These are phyloP conservation scores for Trypanosoma boissoni DNA, from an alignment of 208 protist species.

Conservation along the genomic window DNA sequence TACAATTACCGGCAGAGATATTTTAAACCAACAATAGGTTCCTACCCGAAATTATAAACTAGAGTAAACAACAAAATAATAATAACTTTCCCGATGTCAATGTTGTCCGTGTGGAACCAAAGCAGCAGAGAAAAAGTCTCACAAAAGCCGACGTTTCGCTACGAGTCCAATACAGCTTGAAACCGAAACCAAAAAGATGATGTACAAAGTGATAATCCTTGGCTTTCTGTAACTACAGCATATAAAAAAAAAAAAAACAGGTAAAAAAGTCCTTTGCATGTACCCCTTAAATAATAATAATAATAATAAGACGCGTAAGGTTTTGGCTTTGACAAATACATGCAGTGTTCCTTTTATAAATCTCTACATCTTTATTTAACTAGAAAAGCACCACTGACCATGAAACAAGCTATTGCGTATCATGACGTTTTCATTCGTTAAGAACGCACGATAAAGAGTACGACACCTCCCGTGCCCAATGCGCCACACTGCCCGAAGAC, in stretches of 20 bases:
- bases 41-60: conserved; percentile 2
- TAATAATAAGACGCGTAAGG: not conserved
- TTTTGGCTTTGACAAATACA: not conserved
- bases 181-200: too few species aligned
- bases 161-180: too few species aligned
- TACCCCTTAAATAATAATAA: not conserved
- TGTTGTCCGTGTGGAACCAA: not conserved
- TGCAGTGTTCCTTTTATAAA: not conserved
- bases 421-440: not conserved
- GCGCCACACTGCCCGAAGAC: not conserved
- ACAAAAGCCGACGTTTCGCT: too few species aligned
- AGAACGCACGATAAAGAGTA: not conserved
- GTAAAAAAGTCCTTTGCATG: too few species aligned
- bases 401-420: not conserved
- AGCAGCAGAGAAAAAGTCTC: not conserved
- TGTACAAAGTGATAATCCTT: too few species aligned
- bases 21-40: conserved; percentile 9
- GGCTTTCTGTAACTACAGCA: too few species aligned
- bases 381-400: not conserved
- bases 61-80: not conserved
- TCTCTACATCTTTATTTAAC: not conserved
- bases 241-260: too few species aligned
- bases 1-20: conserved; percentile 5
- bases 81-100: not conserved
- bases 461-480: not conserved